Evolutionary conservation across 2,329 filamentous ascomycete genomes (phyloP), one percentile per base, ranked within the genome.

Genomic region (Lasiodiplodia sp.): DNA sequence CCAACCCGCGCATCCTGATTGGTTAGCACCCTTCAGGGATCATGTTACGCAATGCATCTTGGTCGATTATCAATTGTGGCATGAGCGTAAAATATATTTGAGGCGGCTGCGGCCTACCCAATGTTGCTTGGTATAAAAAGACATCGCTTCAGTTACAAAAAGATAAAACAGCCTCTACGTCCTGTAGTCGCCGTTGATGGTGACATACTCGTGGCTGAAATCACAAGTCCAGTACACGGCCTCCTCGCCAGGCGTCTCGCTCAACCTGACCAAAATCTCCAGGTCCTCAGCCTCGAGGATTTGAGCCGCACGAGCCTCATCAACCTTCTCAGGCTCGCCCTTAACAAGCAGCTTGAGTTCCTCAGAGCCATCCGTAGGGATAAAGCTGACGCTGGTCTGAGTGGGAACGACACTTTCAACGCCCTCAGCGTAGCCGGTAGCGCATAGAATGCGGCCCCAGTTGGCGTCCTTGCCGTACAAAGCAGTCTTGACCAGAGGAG

Each of bases 381-480:
- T 81, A 77, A 96, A 95, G 7, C 91, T 92, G 28, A 96, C 92
- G 73, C 86, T 93, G 0, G 92, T 95, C 76, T 87, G 87, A 71
- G 90, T 87, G 0, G 91, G 91, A 0, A 87, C 81, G 65, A 96
- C 87, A 56, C 88, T 87, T 1, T 85, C 83, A 1, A 91, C 88
- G 0, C 90, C 88, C 69, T 86, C 85, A 0, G 87, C 84, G 78
- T 98, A 98, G 3, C 96, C 96, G 4, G 94, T 94, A 0, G 96
- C 95, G 79, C 96, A 98, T 34, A 98, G 86, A 71, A 99, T 97
- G 67, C 96, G 93, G 40, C 96, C 96, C 96, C 96, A 99, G 84
- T 99, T 99, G 21, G 96, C 96, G 78, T 99, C 96, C 79, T 94
- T 93, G 72, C 96, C 96, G 80, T 99, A 99, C 51, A 99, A 85